Base-by-base conservation (phyloP, 1,139 yeast species). In the Yamadazyma blattariae region DNA sequence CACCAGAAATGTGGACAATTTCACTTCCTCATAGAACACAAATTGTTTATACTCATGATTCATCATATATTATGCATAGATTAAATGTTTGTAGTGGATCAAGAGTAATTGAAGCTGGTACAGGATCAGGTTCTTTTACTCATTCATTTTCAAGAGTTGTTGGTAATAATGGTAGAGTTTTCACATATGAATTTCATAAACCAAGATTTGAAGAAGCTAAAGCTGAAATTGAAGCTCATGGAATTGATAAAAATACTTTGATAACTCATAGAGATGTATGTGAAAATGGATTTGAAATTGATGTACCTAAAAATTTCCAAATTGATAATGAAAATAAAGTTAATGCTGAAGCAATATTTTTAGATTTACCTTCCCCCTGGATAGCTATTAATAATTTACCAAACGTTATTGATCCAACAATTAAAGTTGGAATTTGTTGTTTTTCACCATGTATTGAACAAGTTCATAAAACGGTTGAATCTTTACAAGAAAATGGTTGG, bases 401-500 rank as follows among this genome's bases (percentile, higher is more conserved):
- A 18, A 50, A 56, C 25, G 95, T 85, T 4, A 71, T 87, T 14
- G 64, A 84, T n/a, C 57, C 61, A 7, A 63, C 63, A 17, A 66
- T 71, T 39, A 65, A 71, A 29, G 83, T 79, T 10, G 80, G 84
- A 2, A 73, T 92, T 35, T 92, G 98, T 61, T 92, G 97, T 58
- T 92, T 92, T 56, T 86, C 96, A 24, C 99, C 99, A 8, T 94
- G 99, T 60, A 87, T 94, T 36, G 99, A 94, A 60, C 99, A 94
- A 63, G 98, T 94, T 3, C 82, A 82, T 39, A 81, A 85, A 50
- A 85, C 97, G 0, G 79, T 92, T 10, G 82, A 76, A 46, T 82
- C 85, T 0, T 66, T 94, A 40, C 80, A 82, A 46, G 74, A 68
- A 24, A 61, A 79, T 34, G 96, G 95, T 1, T 94, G 97, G 96